Evolutionary conservation across 345 rosid species (phyloP), one percentile per base, ranked within the genome.

Genomic region (Adansonia digitata): DNA sequence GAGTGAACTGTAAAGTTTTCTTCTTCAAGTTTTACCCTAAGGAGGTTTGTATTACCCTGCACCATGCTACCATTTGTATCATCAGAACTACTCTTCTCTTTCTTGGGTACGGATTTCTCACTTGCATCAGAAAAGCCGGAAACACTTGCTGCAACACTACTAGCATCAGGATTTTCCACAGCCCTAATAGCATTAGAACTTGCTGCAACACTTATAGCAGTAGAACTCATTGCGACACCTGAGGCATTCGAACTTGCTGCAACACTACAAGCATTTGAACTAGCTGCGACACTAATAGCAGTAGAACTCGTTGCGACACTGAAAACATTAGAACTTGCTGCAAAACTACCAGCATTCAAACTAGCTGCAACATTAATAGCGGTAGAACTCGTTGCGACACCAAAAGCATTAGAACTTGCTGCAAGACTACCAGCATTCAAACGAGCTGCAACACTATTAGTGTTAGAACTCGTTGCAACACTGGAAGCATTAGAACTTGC

Each of bases 11-110:
- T 45, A 69, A 48, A 52, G 67, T 11, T 73, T 3, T 69, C 60
- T 78, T 77, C 86, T 75, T 84, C 88, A 46, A 74, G 34, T 73
- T 80, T 83, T 20, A 82, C 87, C 43, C 71, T 72, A 64, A 52
- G 62, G 29, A 49, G 70, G 45, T 60, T 71, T 73, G 17, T 11
- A 63, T 37, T 43, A 53, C 46, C 46, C 57, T 55, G 80, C 53
- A 64, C 74, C 65, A 55, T 34, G 40, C 64, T 65, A 18, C 27
- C 74, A 39, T 64, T 56, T 31, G 51, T 71, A 71, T 45, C 71
- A 34, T 77, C 75, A 14, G 65, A 52, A 62, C 45, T 69, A 46
- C 39, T 74, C 51, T 62, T 43, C 29, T 62, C 71, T 69, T 82
- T 80, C 42, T 64, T 80, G 7, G 13, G 43, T 5, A 27, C 39